Evolutionary conservation across 176 grass and related monocot species (phyloP), one percentile per base, ranked within the genome.

Genomic region (Eremochloa ophiuroides): DNA sequence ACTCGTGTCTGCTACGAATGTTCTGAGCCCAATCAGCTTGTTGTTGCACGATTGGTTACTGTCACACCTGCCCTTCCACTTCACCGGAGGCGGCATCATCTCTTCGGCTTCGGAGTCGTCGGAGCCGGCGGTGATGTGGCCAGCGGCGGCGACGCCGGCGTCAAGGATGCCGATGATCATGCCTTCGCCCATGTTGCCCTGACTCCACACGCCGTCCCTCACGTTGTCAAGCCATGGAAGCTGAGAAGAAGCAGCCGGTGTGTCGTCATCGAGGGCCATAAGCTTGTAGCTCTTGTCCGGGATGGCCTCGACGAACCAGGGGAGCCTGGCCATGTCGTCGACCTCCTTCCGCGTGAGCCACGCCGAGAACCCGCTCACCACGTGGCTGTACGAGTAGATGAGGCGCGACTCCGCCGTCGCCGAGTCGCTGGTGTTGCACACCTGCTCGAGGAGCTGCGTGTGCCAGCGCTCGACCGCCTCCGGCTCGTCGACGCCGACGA

Each of bases 41-140:
- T 84, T 91, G 75, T 81, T 91, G 75, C 89, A 91, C 1, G 51
- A 9, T 33, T 55, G 31, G 35, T 11, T 16, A 18, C 81, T 41
- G 48, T 91, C 89, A 20, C 89, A 87, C 26, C 77, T 55, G 29
- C 80, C 89, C 62, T 84, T 91, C 89, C 80, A 91, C 53, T 84
- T 87, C 4, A 62, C 60, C 42, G 84, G 80, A 25, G 80, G 69
- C 11, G 69, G 38, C 1, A 25, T 48, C 89, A 84, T 91, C 30
- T 26, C 89, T 27, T 72, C 17, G 10, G 17, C 38, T 23, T 78
- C 59, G 25, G 58, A 61, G 65, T 30, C 28, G 29, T 78, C 59
- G 25, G 58, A 61, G 65, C 31, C 28, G 29, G 76, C 56, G 2
- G 69, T 55, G 10, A 82, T 30, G 18, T 84, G 76, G 12, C 47